Conservation (phyloP, 805 yeast species). For the Brettanomyces naardenensis region DNA sequence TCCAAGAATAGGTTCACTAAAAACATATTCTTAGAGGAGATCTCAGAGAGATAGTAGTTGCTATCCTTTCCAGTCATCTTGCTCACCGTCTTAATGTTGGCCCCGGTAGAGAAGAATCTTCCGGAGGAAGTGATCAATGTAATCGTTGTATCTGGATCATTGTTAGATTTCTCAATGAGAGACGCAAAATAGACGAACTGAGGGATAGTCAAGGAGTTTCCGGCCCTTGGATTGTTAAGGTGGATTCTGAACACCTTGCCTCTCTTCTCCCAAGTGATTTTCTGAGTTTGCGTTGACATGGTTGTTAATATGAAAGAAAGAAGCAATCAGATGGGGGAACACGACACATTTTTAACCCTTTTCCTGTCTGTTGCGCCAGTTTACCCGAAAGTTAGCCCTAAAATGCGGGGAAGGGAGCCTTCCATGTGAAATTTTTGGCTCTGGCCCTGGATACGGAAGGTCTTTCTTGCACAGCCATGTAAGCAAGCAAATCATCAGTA, state of each 20-base stretch:
- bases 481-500: too few species aligned
- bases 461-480: too few species aligned
- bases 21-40: constrained; percentile 55
- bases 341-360: background rate
- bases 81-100: constrained; percentile 45
- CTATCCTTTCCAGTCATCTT: constrained; percentile 16
- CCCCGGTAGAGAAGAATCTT: constrained; percentile 78
- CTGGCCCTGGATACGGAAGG: too few species aligned
- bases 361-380: too few species aligned
- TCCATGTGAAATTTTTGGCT: too few species aligned
- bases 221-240: constrained; percentile 48
- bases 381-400: too few species aligned
- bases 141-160: constrained; percentile 48
- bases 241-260: constrained; percentile 42
- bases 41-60: constrained; percentile 24
- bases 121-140: constrained; percentile 70
- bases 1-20: constrained; percentile 60
- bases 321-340: background rate
- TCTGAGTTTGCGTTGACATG: background rate
- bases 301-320: background rate
- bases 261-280: constrained; percentile 7
- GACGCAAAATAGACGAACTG: constrained; percentile 58
- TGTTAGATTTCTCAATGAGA: constrained; percentile 53
- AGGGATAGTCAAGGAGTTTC: constrained; percentile 60
- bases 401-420: too few species aligned